Evolutionary conservation across 352 stramenopile species (phyloP).

Genomic region (Peronosclerospora sorghi): DNA sequence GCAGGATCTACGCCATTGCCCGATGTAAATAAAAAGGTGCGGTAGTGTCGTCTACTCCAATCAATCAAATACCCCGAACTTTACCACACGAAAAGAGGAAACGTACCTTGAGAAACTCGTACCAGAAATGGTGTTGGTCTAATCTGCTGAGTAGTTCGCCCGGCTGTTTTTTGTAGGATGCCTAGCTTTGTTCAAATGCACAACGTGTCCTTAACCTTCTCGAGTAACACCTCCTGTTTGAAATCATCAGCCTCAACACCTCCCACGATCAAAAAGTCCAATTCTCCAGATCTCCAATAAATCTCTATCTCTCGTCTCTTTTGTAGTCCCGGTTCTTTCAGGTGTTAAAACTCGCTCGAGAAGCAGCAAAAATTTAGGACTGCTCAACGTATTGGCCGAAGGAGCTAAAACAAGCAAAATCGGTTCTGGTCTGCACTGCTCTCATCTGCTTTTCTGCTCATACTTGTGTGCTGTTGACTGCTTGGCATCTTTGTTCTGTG

Average conservation of each 20-base stretch:
- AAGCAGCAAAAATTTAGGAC: conserved; percentile 19
- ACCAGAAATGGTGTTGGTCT: too few species aligned
- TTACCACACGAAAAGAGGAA: too few species aligned
- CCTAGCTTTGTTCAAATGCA: conserved; percentile 13
- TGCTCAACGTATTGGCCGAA: conserved; percentile 12
- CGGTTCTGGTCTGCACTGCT: conserved; percentile 12
- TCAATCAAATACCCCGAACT: conserved; percentile 1
- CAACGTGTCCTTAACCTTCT: conserved; percentile 5
- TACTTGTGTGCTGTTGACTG: conserved; percentile 2
- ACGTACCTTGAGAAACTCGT: too few species aligned
- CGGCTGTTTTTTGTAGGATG: too few species aligned
- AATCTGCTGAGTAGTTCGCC: too few species aligned
- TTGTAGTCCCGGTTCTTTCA: conserved; percentile 21
- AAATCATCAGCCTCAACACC: conserved; percentile 15
- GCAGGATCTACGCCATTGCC: too few species aligned
- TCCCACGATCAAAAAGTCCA: conserved; percentile 16
- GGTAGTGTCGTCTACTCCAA: conserved; percentile 10
- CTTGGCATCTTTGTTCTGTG: neutral
- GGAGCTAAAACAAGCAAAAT: conserved; percentile 20
- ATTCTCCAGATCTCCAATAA: conserved; percentile 15
- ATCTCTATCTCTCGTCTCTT: conserved; percentile 15
- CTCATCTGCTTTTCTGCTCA: conserved; percentile 12
- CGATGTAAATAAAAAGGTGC: too few species aligned
- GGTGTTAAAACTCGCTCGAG: conserved; percentile 21
- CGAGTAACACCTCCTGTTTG: conserved; percentile 12